Percentiles rank a stretch among this genome's conserved stretches.
Evolutionary conservation across 441 rosid species (phyloP).

Genomic region (Omphalea diandra): DNA sequence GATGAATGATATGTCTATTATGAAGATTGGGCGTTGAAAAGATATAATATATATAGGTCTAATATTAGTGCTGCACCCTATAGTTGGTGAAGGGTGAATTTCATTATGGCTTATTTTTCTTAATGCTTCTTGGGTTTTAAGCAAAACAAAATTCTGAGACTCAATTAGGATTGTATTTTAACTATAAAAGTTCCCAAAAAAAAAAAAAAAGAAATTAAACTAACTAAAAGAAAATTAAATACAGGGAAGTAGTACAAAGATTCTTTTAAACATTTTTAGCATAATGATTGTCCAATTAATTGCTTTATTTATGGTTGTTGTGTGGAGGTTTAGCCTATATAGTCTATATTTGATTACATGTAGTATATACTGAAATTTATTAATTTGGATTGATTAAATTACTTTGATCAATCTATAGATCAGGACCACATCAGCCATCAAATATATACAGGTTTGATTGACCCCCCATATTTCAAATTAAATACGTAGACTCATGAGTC

Average conservation of each 20-base stretch:
- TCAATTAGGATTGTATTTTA: background rate
- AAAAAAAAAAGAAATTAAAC: background rate
- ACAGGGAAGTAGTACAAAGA: background rate
- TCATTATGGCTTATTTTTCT: slow-evolving; percentile 40
- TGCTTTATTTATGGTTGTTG: background rate
- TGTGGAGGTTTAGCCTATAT: background rate
- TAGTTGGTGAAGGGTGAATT: slow-evolving; percentile 73
- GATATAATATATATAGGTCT: background rate
- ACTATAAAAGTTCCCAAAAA: no score
- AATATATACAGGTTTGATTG: background rate
- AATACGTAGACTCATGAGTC: background rate
- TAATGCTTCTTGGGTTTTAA: slow-evolving; percentile 36
- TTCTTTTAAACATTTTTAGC: background rate
- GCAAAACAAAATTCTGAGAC: slow-evolving; percentile 25
- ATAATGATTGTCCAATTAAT: background rate
- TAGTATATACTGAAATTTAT: background rate
- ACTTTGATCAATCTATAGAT: background rate
- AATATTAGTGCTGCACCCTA: slow-evolving; percentile 22
- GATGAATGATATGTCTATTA: background rate
- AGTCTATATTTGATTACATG: no score
- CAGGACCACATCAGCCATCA: background rate
- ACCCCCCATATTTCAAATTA: background rate
- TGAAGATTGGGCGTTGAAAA: background rate
- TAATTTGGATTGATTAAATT: background rate
- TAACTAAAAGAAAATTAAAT: no score